Evolutionary conservation across 495 filamentous ascomycete genomes (phyloP).

Genomic region (Penicillium desertorum): DNA sequence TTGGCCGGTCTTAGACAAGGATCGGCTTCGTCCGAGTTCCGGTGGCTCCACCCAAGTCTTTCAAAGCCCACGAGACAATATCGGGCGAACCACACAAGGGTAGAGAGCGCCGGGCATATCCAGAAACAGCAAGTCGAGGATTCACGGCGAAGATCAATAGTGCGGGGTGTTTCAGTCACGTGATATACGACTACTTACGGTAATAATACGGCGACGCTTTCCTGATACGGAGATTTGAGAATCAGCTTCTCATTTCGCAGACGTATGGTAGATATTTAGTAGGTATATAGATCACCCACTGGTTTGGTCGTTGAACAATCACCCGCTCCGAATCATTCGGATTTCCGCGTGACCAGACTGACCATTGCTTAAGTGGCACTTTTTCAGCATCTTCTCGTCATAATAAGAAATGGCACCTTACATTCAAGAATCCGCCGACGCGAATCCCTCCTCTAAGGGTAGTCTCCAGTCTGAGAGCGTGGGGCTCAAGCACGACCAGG

Average conservation of each 20-base stretch:
- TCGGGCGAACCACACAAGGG: neutral
- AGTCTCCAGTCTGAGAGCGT: slow-evolving; percentile 1
- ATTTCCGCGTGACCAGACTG: slow-evolving; percentile 7
- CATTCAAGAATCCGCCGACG: slow-evolving; percentile 8
- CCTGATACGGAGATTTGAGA: slow-evolving; percentile 8
- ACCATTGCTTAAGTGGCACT: slow-evolving; percentile 8
- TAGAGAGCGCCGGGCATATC: neutral
- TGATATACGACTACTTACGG: slow-evolving; percentile 5
- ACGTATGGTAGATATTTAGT: neutral
- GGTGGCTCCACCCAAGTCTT: neutral
- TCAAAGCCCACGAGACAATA: neutral
- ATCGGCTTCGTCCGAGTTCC: neutral
- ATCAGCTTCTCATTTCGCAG: neutral
- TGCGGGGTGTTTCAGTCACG: neutral
- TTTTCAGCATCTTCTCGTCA: slow-evolving; percentile 1
- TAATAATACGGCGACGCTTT: slow-evolving; percentile 8
- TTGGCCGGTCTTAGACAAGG: neutral
- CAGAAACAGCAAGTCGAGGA: slow-evolving; percentile 3
- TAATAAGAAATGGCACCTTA: slow-evolving; percentile 18
- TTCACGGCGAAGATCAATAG: too few relatives aligned
- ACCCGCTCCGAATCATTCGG: slow-evolving; percentile 1
- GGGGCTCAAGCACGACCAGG: slow-evolving; percentile 13
- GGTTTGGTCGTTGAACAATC: neutral
- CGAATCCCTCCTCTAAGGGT: neutral
- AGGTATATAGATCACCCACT: slow-evolving; percentile 13